Percentiles rank a stretch among this genome's conserved stretches.
Conservation (phyloP, 2,329 filamentous ascomycete genomes). For the Epichloe brachyelytri region DNA sequence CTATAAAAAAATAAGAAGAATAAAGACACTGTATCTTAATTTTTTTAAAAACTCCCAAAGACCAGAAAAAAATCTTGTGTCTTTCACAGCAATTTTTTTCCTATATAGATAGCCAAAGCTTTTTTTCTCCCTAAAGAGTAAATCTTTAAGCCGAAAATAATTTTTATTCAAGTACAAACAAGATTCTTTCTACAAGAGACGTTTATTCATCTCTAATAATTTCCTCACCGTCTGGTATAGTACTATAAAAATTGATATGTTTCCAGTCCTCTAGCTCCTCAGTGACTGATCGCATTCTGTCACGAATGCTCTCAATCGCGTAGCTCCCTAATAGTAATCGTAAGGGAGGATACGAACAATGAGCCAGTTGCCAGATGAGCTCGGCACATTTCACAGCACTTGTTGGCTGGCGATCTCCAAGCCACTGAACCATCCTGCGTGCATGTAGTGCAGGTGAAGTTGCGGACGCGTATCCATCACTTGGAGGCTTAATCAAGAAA, state of each 20-base stretch:
- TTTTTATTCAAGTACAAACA: too few species aligned
- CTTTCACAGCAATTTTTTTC: too few species aligned
- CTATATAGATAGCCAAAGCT: too few species aligned
- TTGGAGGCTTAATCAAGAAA: conserved; percentile 78
- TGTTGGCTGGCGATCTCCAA: conserved; percentile 82
- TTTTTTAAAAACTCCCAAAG: too few species aligned
- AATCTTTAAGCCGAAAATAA: too few species aligned
- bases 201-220: neutral
- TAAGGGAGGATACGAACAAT: conserved; percentile 87
- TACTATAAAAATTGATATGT: conserved; percentile 55
- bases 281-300: conserved; percentile 77
- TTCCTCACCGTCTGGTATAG: neutral
- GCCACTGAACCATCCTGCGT: conserved; percentile 84
- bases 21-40: too few species aligned
- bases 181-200: too few species aligned
- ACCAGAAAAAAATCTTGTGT: too few species aligned
- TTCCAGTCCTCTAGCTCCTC: conserved; percentile 95
- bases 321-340: conserved; percentile 81
- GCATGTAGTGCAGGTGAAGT: conserved; percentile 81
- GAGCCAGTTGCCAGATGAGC: conserved; percentile 84
- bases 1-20: too few species aligned
- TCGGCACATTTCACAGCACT: conserved; percentile 89
- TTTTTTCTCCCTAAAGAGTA: too few species aligned
- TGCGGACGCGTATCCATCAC: conserved; percentile 64
- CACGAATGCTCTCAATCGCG: conserved; percentile 89